These are phyloP conservation scores for Spergularia marina DNA, from an alignment of 148 eudicot species.

Conservation along the genomic window DNA sequence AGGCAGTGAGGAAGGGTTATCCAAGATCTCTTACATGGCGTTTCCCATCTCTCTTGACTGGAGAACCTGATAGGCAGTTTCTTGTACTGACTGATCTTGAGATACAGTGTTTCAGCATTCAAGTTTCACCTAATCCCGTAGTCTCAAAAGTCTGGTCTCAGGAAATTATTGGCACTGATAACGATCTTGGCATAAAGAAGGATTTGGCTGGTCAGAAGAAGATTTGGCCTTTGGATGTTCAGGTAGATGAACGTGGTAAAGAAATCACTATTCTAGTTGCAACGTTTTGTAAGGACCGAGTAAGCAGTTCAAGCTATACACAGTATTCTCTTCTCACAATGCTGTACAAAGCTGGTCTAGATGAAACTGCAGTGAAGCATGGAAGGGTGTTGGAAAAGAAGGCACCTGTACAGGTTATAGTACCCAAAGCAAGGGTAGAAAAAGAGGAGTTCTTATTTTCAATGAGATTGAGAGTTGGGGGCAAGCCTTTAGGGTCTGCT, in stretches of 20 bases:
- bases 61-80: conserved; percentile 53
- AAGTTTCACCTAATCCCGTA: conserved; percentile 39
- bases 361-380: conserved; percentile 33
- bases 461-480: conserved; percentile 84
- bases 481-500: conserved; percentile 92
- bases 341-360: conserved; percentile 78
- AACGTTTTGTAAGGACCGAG: conserved; percentile 78
- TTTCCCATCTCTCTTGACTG: conserved; percentile 29
- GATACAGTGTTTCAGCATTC: conserved; percentile 68
- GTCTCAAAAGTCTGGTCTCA: conserved; percentile 83
- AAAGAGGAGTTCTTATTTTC: conserved; percentile 84
- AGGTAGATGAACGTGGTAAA: conserved; percentile 72
- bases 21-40: conserved; percentile 91
- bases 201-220: conserved; percentile 91
- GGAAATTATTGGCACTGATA: conserved; percentile 79
- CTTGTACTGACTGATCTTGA: conserved; percentile 76
- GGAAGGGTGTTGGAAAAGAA: conserved; percentile 77
- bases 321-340: conserved; percentile 87
- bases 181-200: conserved; percentile 81
- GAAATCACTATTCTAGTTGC: conserved; percentile 78
- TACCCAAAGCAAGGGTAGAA: conserved; percentile 92
- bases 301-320: conserved; percentile 85
- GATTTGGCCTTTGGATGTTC: conserved; percentile 93
- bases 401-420: conserved; percentile 73
- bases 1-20: conserved; percentile 53